Conservation (phyloP, 192 early-diverging fungal genomes). For the Podila epigama region DNA sequence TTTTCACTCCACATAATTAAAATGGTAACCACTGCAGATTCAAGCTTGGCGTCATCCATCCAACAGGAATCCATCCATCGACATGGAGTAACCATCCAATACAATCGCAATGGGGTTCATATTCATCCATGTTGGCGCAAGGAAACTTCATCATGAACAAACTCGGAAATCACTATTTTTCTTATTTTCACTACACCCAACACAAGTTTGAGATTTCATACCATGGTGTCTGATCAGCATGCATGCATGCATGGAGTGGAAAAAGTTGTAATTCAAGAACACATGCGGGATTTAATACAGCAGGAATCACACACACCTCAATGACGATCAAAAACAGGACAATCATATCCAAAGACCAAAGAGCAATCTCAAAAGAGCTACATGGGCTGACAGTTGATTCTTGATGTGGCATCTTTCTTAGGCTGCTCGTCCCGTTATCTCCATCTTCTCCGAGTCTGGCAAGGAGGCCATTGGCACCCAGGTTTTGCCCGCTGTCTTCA, state of each 20-base stretch:
- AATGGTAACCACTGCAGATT: constrained; percentile 23
- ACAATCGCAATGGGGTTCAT: neutral
- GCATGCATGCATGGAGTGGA: neutral
- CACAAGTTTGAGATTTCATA: neutral
- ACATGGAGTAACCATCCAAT: neutral
- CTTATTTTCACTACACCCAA: neutral
- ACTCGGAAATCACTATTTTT: neutral
- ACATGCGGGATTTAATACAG: neutral
- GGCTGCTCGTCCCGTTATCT: constrained; percentile 87
- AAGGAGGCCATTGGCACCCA: constrained; percentile 77
- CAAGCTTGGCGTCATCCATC: neutral
- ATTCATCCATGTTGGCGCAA: neutral
- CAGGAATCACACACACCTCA: neutral
- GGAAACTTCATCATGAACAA: neutral
- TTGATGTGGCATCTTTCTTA: constrained; percentile 1
- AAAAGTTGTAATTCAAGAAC: neutral
- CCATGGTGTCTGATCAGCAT: neutral
- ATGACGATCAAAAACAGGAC: neutral
- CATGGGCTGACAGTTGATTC: too few species aligned
- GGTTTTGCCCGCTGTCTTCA: constrained; percentile 91
- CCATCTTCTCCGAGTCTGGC: constrained; percentile 86
- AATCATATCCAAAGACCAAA: neutral
- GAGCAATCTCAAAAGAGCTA: too few species aligned
- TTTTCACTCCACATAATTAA: constrained; percentile 45
- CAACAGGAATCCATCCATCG: constrained; percentile 9